Base-by-base conservation (phyloP, 2,329 filamentous ascomycete species). In the Fusarium illudens region DNA sequence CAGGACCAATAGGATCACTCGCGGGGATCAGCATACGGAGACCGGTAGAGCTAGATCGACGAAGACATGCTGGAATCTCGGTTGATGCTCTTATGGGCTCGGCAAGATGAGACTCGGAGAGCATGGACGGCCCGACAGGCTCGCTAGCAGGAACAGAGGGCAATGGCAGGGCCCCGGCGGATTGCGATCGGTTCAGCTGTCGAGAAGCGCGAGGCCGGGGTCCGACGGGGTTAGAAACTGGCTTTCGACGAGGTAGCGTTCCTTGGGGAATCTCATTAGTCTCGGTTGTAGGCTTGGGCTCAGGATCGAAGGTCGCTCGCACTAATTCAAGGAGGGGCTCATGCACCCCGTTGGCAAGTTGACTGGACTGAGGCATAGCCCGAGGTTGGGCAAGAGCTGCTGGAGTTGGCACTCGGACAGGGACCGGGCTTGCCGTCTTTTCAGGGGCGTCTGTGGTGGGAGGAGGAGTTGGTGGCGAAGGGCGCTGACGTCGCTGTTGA, bases 121-220 rank as follows among this genome's bases (percentile, higher is more conserved):
- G 80, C 70, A 75, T 74, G 5, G 78, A 82, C 19, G 82, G 82
- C 1, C 80, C 76, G 22, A 76, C 75, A 10, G 86, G 84, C 60
- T 89, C 87, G 66, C 85, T 89, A 4, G 83, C 82, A 10, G 79
- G 75, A 19, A 78, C 66, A 17, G 70, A 62, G n/a, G 80, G 78
- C 8, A 81, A 65, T 32, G 73, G 75, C 36, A 82, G 62, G 13
- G 78, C 72, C 1, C 80, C 79, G 4, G 78, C 73, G 2, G 79
- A 81, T 17, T 81, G 79, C 27, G 79, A 81, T 34, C 79, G 73
- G 33, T 68, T 69, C 3, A 80, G 50, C 4, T 74, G 71, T 53
- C 78, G 74, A 11, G 74, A 17, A 36, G 65, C 37, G n/a, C 52
- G 44, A 56, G 53, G 42, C 58, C 75, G 27, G 59, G 65, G 36